Conservation (phyloP, 2,329 filamentous ascomycete genomes). For the Setomelanomma holmii region DNA sequence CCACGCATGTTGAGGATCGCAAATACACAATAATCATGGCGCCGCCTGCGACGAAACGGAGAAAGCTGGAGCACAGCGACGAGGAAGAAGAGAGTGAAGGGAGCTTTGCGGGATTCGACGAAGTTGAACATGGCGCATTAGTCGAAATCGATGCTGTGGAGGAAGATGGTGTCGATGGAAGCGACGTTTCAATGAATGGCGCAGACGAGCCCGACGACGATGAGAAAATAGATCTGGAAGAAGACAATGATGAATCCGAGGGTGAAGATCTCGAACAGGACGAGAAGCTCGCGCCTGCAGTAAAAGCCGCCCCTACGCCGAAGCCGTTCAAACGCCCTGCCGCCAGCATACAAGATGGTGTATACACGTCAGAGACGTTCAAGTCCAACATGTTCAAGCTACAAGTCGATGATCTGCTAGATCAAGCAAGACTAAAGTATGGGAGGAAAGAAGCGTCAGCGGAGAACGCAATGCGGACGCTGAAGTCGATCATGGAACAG, state of each 20-base stretch:
- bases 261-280: slow-evolving; percentile 17
- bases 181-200: slow-evolving; percentile 17
- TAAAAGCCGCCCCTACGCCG: slow-evolving; percentile 16
- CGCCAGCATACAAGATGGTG: slow-evolving; percentile 41
- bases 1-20: slow-evolving; percentile 9
- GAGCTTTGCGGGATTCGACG: slow-evolving; percentile 32
- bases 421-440: slow-evolving; percentile 64
- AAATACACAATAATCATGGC: slow-evolving; percentile 33
- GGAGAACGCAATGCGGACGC: slow-evolving; percentile 50
- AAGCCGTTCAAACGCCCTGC: slow-evolving; percentile 32
- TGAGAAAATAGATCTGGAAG: slow-evolving; percentile 8
- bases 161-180: slow-evolving; percentile 15
- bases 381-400: slow-evolving; percentile 73
- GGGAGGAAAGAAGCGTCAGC: slow-evolving; percentile 62
- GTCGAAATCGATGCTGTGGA: slow-evolving; percentile 21
- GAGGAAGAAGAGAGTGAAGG: slow-evolving; percentile 36
- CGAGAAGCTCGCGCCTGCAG: slow-evolving; percentile 8
- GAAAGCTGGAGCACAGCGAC: slow-evolving; percentile 54
- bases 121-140: slow-evolving; percentile 20
- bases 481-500: slow-evolving; percentile 55
- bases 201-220: slow-evolving; percentile 16
- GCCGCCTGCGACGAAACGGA: slow-evolving; percentile 52
- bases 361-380: slow-evolving; percentile 63
- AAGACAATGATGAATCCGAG: slow-evolving; percentile 24
- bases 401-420: slow-evolving; percentile 69